Base-by-base conservation (phyloP, 1,284 basidiomycete genomes). In the Athelia sp. region DNA sequence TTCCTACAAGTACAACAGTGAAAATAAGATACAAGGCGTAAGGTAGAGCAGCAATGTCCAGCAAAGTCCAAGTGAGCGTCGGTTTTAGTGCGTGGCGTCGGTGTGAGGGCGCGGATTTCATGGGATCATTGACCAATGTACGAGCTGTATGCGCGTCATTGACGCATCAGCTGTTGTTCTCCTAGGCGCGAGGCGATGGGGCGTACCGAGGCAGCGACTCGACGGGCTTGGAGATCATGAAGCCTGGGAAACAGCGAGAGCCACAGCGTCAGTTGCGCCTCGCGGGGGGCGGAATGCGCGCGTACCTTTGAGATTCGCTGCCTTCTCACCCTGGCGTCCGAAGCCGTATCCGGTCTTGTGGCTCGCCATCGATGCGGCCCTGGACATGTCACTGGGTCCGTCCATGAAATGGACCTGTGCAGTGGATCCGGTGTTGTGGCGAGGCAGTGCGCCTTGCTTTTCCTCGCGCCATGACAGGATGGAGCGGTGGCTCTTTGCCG, bases 291-390 rank as follows among this genome's bases (percentile, higher is more conserved):
- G 6, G 19, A 17, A n/a, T n/a, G 21, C 4, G 43, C n/a, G 63
- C 68, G 43, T 48, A 76, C 84, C 83, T 57, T 71, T 77, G 57
- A 82, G 65, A 1, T 71, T 79, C 38, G 87, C 87, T 43, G 76
- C 75, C 69, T 87, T 89, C 70, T 91, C 87, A n/a, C 82, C 88
- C 60, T 83, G 81, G 49, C 78, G 73, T 21, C 84, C 84, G 60
- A 88, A 88, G 17, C 85, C 81, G 51, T 77, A 74, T 18, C 76
- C 74, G 46, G 68, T 65, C 62, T 77, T 72, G 48, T 69, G 69
- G 38, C 46, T 29, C 6, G 26, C 26, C 26, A 29, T 29, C 6
- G 26, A 29, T 13, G 26, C 66, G 62, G 19, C 68, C 61, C 46
- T 55, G 60, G 10, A 29, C 26, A n/a, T n/a, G n/a, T n/a, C n/a